These are phyloP conservation scores for Trypanosomatidae sp. DNA, from an alignment of 208 protist genomes.

Conservation along the genomic window DNA sequence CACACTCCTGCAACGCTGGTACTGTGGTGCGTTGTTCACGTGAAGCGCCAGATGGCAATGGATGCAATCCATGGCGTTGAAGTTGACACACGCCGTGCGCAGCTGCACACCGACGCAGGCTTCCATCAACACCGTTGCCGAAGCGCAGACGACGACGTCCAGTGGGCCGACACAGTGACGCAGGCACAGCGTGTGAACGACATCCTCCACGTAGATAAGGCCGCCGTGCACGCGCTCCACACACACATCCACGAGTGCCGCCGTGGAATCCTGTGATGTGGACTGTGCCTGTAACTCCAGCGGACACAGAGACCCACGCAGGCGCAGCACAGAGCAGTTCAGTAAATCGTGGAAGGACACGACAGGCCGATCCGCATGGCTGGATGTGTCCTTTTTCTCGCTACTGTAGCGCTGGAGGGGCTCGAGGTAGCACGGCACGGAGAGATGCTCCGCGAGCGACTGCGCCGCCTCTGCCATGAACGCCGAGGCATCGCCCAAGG, in stretches of 20 bases:
- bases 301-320: constrained; percentile 20
- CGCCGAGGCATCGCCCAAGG: constrained; percentile 2
- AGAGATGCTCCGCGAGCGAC: constrained; percentile 20
- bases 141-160: constrained; percentile 64
- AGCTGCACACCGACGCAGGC: constrained; percentile 68
- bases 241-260: constrained; percentile 31
- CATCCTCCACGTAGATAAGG: constrained; percentile 59
- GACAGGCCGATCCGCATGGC: not conserved
- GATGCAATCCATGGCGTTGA: constrained; percentile 52
- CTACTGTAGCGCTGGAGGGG: constrained; percentile 26
- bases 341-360: constrained; percentile 28
- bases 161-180: constrained; percentile 65
- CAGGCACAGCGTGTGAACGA: constrained; percentile 54
- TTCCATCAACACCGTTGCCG: constrained; percentile 55
- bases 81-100: constrained; percentile 51
- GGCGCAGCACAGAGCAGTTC: constrained; percentile 23
- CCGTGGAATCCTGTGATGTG: not conserved
- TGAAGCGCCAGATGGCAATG: constrained; percentile 76
- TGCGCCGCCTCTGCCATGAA: constrained; percentile 18
- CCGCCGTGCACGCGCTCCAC: constrained; percentile 58
- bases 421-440: constrained; percentile 22
- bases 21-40: constrained; percentile 60
- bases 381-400: not conserved
- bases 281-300: not conserved
- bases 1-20: constrained; percentile 53